Evolutionary conservation across 2,329 filamentous ascomycete genomes (phyloP).

Genomic region (Metarhizium guizhouense): DNA sequence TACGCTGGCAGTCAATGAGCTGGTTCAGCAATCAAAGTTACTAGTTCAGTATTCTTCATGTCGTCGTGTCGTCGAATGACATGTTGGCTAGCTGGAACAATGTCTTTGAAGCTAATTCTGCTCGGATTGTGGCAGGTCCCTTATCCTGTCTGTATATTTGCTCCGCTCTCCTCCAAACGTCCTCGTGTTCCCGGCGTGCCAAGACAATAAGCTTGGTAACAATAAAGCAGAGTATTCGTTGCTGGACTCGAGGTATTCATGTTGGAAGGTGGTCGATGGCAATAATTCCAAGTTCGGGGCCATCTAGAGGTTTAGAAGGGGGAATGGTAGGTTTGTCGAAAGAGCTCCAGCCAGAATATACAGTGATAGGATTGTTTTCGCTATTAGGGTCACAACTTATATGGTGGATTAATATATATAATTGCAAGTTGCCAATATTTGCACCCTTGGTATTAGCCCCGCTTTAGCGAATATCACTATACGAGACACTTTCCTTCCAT

Average conservation of each 20-base stretch:
- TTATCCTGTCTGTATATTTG: slow-evolving; percentile 4
- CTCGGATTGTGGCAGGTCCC: neutral
- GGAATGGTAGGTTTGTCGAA: slow-evolving; percentile 74
- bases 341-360: slow-evolving; percentile 78
- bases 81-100: too few species aligned
- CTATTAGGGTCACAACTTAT: slow-evolving; percentile 69
- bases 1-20: too few species aligned
- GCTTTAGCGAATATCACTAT: too few species aligned
- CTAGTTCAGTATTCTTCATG: too few species aligned
- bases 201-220: slow-evolving; percentile 1
- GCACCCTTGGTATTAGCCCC: too few species aligned
- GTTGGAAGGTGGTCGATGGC: slow-evolving; percentile 80
- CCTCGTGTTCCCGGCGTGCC: slow-evolving; percentile 2
- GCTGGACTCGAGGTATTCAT: slow-evolving; percentile 75
- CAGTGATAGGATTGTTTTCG: slow-evolving; percentile 62
- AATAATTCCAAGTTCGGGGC: slow-evolving; percentile 65
- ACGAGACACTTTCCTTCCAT: too few species aligned
- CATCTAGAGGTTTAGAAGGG: slow-evolving; percentile 49
- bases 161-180: slow-evolving; percentile 6
- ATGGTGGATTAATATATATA: slow-evolving; percentile 50
- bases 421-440: too few species aligned
- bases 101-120: too few species aligned
- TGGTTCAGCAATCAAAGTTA: too few species aligned
- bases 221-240: slow-evolving; percentile 33
- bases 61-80: too few species aligned